These are phyloP conservation scores for Trichosporon sp. DNA, from an alignment of 1,284 basidiomycete species.

Conservation along the genomic window DNA sequence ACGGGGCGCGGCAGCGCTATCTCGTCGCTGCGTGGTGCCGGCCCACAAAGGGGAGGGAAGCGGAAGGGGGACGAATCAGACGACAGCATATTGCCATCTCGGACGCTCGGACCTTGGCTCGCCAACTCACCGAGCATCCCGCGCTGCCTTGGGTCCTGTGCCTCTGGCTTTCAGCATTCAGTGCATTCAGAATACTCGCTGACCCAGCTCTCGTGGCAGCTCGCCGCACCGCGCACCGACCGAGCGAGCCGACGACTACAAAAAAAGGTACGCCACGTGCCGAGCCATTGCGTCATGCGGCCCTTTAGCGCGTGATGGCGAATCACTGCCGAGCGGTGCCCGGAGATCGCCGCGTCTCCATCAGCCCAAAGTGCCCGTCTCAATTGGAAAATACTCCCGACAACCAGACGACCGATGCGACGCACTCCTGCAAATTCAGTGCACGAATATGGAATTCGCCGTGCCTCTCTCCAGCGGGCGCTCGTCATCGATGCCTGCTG, in stretches of 20 bases:
- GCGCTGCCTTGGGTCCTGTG: neutral
- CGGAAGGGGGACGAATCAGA: neutral
- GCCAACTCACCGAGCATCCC: neutral
- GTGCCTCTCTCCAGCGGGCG: too few species aligned
- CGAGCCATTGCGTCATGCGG: neutral
- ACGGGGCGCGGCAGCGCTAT: too few species aligned
- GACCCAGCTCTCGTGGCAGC: too few species aligned
- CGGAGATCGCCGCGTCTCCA: neutral
- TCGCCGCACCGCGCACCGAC: too few species aligned
- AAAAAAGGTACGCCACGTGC: neutral
- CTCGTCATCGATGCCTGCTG: too few species aligned
- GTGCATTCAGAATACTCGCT: too few species aligned
- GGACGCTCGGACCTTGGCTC: neutral
- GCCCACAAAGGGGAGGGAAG: neutral
- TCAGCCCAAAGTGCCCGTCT: neutral
- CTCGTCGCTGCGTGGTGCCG: too few species aligned
- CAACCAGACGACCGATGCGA: too few species aligned
- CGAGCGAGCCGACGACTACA: too few species aligned
- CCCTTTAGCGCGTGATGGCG: too few species aligned
- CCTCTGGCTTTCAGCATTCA: neutral
- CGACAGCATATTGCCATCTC: neutral
- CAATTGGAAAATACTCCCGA: neutral
- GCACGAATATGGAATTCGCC: too few species aligned
- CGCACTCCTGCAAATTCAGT: too few species aligned
- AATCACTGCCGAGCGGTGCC: neutral